A percentile compares a stretch with the other conserved stretches of the same genome.
Evolutionary conservation across 1,284 basidiomycete species (phyloP).

Genomic region (Thecaphora thlaspeos): DNA sequence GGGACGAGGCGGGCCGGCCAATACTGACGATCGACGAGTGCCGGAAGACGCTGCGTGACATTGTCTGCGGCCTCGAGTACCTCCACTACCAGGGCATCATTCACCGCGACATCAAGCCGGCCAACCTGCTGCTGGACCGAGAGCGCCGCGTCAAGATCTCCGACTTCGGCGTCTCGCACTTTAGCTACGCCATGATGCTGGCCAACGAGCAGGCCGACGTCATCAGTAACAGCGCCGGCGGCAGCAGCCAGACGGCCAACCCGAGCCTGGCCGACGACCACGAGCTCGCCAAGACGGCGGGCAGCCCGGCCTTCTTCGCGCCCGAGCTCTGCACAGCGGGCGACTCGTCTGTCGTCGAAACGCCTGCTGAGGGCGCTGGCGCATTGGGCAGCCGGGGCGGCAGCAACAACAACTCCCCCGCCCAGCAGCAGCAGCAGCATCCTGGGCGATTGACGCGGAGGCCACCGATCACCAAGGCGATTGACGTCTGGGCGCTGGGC

Average conservation of each 20-base stretch:
- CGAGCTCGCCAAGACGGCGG: conserved; percentile 87
- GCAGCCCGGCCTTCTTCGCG: conserved; percentile 95
- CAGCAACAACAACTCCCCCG: too few species aligned
- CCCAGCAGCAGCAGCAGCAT: too few species aligned
- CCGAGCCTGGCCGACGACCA: conserved; percentile 72
- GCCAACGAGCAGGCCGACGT: conserved; percentile 29
- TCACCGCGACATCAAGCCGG: conserved; percentile 98
- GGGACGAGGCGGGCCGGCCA: conserved; percentile 62
- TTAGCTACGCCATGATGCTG: conserved; percentile 69
- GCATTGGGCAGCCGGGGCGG: too few species aligned
- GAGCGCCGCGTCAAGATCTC: conserved; percentile 85
- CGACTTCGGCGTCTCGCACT: conserved; percentile 95
- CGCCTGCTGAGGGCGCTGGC: too few species aligned
- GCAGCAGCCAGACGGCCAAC: conserved; percentile 62
- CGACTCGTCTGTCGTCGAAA: conserved; percentile 12
- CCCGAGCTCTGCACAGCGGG: conserved; percentile 76
- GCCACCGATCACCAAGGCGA: conserved; percentile 76
- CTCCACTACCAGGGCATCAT: conserved; percentile 96
- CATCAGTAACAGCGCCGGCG: neutral
- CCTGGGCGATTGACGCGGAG: conserved; percentile 1
- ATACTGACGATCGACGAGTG: conserved; percentile 79
- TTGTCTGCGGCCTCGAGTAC: conserved; percentile 89
- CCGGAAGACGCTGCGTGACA: conserved; percentile 83
- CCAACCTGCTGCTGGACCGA: conserved; percentile 86
- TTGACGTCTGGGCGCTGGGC: conserved; percentile 99